Evolutionary conservation across 31 red algal genomes (phyloP).

Genomic region (Endocladia muricata): DNA sequence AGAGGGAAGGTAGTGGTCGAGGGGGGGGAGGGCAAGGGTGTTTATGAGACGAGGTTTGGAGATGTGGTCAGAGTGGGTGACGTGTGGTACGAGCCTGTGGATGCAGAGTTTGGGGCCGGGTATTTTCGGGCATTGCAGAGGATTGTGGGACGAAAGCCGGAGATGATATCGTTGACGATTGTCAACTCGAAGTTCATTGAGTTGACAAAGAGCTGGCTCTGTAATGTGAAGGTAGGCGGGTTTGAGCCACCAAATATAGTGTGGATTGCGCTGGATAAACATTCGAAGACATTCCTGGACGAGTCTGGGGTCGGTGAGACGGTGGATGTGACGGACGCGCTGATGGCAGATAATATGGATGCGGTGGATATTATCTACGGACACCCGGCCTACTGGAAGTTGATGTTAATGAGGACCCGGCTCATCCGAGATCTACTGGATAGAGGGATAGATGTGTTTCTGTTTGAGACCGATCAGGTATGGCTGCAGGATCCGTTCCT

Average conservation of each 20-base stretch:
- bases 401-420: constrained; percentile 68
- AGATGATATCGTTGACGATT: constrained; percentile 57
- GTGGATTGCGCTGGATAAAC: constrained; percentile 46
- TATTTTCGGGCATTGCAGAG: constrained; percentile 42
- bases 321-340: constrained; percentile 32
- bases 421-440: constrained; percentile 59
- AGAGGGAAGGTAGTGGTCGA: too few relatives aligned
- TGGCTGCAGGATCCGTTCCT: constrained; percentile 56
- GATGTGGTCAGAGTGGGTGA: constrained; percentile 21
- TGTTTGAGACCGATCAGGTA: constrained; percentile 79
- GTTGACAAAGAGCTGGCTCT: constrained; percentile 59
- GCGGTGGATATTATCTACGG: constrained; percentile 36
- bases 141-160: constrained; percentile 28
- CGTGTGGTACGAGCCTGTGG: constrained; percentile 41
- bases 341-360: constrained; percentile 23
- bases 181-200: constrained; percentile 49
- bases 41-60: constrained; percentile 18
- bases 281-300: constrained; percentile 19
- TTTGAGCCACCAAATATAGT: constrained; percentile 52
- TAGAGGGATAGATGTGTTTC: constrained; percentile 62
- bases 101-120: constrained; percentile 31
- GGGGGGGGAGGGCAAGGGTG: neutral
- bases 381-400: constrained; percentile 59
- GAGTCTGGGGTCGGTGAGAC: constrained; percentile 12
- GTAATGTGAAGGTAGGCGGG: constrained; percentile 41